Evolutionary conservation across 1,284 basidiomycete genomes (phyloP).

Genomic region (Cerrena zonata): DNA sequence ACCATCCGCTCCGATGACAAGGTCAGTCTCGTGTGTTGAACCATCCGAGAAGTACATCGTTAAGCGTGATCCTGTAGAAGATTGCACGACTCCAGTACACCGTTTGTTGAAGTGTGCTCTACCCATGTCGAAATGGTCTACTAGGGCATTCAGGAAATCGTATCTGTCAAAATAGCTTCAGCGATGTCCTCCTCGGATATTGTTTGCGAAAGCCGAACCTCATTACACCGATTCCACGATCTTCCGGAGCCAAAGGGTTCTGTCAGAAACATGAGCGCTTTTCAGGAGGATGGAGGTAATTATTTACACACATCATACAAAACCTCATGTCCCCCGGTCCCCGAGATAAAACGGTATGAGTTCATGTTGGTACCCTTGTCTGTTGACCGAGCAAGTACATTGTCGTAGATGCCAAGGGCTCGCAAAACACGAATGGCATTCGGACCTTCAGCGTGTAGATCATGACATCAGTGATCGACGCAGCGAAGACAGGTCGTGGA

Average conservation of each 20-base stretch:
- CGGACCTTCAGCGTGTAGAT: constrained; percentile 6
- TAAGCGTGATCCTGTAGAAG: constrained; percentile 20
- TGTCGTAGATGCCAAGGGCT: constrained; percentile 6
- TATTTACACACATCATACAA: constrained; percentile 44
- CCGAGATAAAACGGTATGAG: constrained; percentile 25
- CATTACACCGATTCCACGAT: constrained; percentile 31
- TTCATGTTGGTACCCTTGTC: constrained; percentile 3
- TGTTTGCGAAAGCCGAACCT: constrained; percentile 23
- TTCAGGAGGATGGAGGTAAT: too few species aligned
- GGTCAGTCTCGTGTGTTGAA: constrained; percentile 40
- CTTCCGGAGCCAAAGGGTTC: constrained; percentile 1
- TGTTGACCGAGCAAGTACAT: constrained; percentile 6
- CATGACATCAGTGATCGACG: neutral
- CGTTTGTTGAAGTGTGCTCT: constrained; percentile 47
- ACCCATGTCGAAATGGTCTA: constrained; percentile 37
- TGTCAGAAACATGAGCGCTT: too few species aligned
- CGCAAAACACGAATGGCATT: constrained; percentile 9
- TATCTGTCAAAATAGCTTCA: constrained; percentile 29
- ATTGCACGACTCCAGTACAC: constrained; percentile 33
- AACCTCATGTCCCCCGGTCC: constrained; percentile 35
- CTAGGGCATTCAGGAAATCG: constrained; percentile 44
- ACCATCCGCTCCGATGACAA: constrained; percentile 52
- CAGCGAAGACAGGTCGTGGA: neutral
- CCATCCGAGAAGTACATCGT: constrained; percentile 42
- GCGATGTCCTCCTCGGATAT: neutral